These are phyloP conservation scores for Aureobasidium lini DNA, from an alignment of 2,329 filamentous ascomycete species.

Conservation along the genomic window DNA sequence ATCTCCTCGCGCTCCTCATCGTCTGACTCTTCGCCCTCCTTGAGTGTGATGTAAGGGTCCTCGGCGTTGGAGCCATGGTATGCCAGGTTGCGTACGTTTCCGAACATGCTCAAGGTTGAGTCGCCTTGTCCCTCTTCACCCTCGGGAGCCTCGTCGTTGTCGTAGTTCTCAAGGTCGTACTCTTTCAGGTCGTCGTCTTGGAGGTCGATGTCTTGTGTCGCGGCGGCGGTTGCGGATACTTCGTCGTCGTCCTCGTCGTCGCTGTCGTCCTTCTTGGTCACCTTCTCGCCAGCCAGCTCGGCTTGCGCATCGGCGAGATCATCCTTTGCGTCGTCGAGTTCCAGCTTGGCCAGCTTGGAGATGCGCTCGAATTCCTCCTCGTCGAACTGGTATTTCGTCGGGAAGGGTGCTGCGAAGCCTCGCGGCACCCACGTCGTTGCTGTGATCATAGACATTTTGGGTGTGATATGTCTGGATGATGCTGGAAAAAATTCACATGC, in stretches of 20 bases:
- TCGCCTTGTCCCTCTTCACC: slow-evolving; percentile 48
- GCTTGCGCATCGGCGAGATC: slow-evolving; percentile 64
- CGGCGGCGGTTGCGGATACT: slow-evolving; percentile 18
- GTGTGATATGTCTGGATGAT: background rate
- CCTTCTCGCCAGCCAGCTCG: slow-evolving; percentile 24
- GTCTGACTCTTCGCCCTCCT: slow-evolving; percentile 55
- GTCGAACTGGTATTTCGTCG: slow-evolving; percentile 43
- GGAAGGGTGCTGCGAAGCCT: slow-evolving; percentile 43
- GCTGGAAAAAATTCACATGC: background rate
- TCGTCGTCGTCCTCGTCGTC: slow-evolving; percentile 56
- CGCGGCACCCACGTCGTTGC: slow-evolving; percentile 47
- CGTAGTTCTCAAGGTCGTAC: slow-evolving; percentile 94
- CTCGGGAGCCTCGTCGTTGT: slow-evolving; percentile 65
- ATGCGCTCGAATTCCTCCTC: slow-evolving; percentile 46
- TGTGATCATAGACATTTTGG: slow-evolving; percentile 49
- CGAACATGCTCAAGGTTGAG: slow-evolving; percentile 83
- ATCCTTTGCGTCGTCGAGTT: slow-evolving; percentile 86
- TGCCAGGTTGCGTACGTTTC: slow-evolving; percentile 84
- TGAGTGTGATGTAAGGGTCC: slow-evolving; percentile 91
- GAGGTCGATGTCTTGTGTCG: slow-evolving; percentile 13
- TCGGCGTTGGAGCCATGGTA: slow-evolving; percentile 94
- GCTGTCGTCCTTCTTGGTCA: slow-evolving; percentile 25
- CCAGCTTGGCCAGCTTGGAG: slow-evolving; percentile 46
- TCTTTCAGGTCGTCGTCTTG: slow-evolving; percentile 84
- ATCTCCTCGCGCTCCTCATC: slow-evolving; percentile 90